A percentile compares a stretch with the other conserved stretches of the same genome.
Conservation (phyloP, 305 asterid species). For the Nicotiana rustica region DNA sequence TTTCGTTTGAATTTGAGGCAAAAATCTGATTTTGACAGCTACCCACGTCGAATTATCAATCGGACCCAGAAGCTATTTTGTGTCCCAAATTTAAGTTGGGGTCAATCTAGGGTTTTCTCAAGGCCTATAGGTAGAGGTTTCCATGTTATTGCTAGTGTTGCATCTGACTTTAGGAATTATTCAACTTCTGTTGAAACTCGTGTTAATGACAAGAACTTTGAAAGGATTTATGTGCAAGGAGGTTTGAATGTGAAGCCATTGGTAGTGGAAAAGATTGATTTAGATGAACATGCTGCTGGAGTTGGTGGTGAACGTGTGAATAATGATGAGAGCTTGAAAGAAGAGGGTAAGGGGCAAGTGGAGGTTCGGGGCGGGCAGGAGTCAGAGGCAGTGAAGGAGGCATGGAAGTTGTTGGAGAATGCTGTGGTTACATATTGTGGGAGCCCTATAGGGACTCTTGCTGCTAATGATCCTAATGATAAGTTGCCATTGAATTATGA, state of each 20-base stretch:
- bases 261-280: constrained; percentile 55
- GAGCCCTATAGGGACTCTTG: constrained; percentile 87
- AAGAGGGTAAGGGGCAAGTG: constrained; percentile 39
- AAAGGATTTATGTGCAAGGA: constrained; percentile 80
- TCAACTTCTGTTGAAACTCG: constrained; percentile 68
- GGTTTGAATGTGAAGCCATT: constrained; percentile 68
- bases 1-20: constrained; percentile 34
- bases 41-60: constrained; percentile 37
- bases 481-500: constrained; percentile 85
- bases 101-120: constrained; percentile 59
- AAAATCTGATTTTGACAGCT: constrained; percentile 32
- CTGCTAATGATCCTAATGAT: constrained; percentile 92
- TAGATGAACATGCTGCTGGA: constrained; percentile 47
- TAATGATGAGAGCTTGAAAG: constrained; percentile 42
- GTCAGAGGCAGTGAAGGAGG: constrained; percentile 76
- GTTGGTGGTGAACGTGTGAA: constrained; percentile 38
- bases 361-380: constrained; percentile 49
- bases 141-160: constrained; percentile 45
- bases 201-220: constrained; percentile 77
- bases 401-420: constrained; percentile 81
- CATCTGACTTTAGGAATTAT: constrained; percentile 55
- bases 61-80: constrained; percentile 38
- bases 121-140: constrained; percentile 38
- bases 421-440: constrained; percentile 84
- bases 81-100: constrained; percentile 47